Evolutionary conservation across 139 green algal species (phyloP), one percentile per base, ranked within the genome.

Genomic region (Chlamydomonas incerta): DNA sequence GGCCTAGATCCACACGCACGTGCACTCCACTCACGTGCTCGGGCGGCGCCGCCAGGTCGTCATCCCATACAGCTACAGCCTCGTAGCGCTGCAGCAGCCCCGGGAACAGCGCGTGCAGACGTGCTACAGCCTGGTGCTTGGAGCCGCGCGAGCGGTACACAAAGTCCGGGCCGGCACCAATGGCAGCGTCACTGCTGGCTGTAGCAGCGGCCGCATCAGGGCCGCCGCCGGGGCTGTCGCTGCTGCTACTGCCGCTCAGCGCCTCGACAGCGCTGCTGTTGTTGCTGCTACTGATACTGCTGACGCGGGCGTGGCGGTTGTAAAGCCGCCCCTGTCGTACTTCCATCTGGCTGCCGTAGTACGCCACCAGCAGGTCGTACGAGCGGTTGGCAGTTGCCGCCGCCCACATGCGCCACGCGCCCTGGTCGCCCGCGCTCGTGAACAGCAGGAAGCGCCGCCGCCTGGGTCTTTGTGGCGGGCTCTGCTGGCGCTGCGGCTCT

Each of bases 121-220:
- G 77, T 3, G 72, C 60, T 11, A 74, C 23, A 46, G 65, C 67
- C 46, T 84, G 77, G 65, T 84, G 77, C 46, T 84, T 84, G n/a
- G 77, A 74, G n/a, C 77, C 77, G 21, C 74, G 77, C 29, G 65
- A n/a, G 13, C n/a, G n/a, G 31, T 84, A 84, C 37, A 67, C 18
- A 46, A 55, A 84, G n/a, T 84, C 77, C 0, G 77, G 46, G 14
- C n/a, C n/a, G n/a, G n/a, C n/a, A n/a, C n/a, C n/a, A n/a, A n/a
- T n/a, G n/a, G n/a, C n/a, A n/a, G 3, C 35, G 60, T 23, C 52
- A 58, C 20, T 28, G 18, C 20, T 62, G 55, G 55, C 18, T 58
- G 52, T 23, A 23, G 52, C 18, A 24, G 55, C 18, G 11, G 55
- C 8, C 2, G 11, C 21, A 24, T 23, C 55, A 28, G 55, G 2